A percentile compares a stretch with the other conserved stretches of the same genome.
These are phyloP conservation scores for Avicennia marina DNA, from an alignment of 257 asterid species.

Conservation along the genomic window DNA sequence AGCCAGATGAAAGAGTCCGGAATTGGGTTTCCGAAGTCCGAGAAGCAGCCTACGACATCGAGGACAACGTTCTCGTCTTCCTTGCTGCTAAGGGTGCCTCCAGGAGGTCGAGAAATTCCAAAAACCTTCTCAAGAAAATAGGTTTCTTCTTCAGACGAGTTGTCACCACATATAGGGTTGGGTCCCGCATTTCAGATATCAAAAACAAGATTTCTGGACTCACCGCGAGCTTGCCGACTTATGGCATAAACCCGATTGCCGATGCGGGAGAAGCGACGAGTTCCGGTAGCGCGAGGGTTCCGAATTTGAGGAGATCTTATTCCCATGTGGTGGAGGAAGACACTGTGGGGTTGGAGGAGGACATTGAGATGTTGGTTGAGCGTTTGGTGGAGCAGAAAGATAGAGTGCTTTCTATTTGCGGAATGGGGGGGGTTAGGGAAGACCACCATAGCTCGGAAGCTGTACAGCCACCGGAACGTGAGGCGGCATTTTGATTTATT, in stretches of 20 bases:
- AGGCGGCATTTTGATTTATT: conserved; percentile 28
- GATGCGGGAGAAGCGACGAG: conserved; percentile 5
- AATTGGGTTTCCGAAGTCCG: conserved; percentile 32
- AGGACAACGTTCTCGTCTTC: conserved; percentile 30
- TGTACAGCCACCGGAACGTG: conserved; percentile 25
- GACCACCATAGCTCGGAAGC: conserved; percentile 36
- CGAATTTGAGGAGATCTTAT: conserved; percentile 25
- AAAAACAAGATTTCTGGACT: conserved; percentile 16
- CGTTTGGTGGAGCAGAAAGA: conserved; percentile 19
- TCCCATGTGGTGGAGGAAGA: conserved; percentile 38
- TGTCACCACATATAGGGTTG: conserved; percentile 19
- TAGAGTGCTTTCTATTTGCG: conserved; percentile 25
- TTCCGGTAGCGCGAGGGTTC: neutral
- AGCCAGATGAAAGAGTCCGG: conserved; percentile 15
- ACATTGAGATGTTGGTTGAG: conserved; percentile 17
- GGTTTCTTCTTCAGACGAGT: conserved; percentile 9
- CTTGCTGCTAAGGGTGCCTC: conserved; percentile 17
- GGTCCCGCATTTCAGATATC: conserved; percentile 20
- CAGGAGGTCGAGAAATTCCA: conserved; percentile 10
- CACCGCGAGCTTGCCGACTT: conserved; percentile 19
- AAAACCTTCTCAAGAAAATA: conserved; percentile 8
- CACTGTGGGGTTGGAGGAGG: conserved; percentile 28
- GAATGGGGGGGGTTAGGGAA: conserved; percentile 46
- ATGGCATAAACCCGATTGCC: conserved; percentile 14
- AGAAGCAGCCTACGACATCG: conserved; percentile 36